phyloP scores from a whole-genome alignment of 352 stramenopile species.

The Globisporangium paroecandrum region DNA sequence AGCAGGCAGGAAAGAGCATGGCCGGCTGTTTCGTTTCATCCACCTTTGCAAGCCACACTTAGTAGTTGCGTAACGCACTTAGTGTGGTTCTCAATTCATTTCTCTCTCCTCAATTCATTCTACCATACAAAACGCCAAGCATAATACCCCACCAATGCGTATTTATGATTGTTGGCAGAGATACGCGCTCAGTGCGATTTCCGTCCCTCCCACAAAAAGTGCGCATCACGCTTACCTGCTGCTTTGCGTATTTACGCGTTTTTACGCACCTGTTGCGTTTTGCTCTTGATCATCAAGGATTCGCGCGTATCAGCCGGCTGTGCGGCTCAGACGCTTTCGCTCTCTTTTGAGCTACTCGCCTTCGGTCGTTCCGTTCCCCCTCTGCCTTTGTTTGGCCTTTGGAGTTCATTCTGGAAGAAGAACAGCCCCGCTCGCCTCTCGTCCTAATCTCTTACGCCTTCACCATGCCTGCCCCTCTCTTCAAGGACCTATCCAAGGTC shows the following conservation, averaged over 20 bases:
- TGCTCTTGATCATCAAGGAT: neutral
- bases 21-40: neutral
- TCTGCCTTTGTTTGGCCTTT: neutral
- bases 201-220: neutral
- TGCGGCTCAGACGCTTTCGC: neutral
- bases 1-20: neutral
- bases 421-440: neutral
- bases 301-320: neutral
- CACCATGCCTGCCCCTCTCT: conserved; percentile 58
- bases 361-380: neutral
- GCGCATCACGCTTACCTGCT: neutral
- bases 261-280: conserved; percentile 6
- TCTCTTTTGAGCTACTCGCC: neutral
- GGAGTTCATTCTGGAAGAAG: conserved; percentile 8
- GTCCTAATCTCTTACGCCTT: conserved; percentile 25
- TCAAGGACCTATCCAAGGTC: conserved; percentile 82
- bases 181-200: neutral
- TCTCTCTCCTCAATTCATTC: neutral
- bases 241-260: conserved; percentile 14
- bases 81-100: neutral
- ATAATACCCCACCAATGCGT: neutral
- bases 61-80: neutral
- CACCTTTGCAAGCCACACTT: neutral
- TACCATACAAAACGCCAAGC: neutral
- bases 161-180: neutral